Conservation (phyloP, 2,329 filamentous ascomycete genomes). For the Leptographium procerum region DNA sequence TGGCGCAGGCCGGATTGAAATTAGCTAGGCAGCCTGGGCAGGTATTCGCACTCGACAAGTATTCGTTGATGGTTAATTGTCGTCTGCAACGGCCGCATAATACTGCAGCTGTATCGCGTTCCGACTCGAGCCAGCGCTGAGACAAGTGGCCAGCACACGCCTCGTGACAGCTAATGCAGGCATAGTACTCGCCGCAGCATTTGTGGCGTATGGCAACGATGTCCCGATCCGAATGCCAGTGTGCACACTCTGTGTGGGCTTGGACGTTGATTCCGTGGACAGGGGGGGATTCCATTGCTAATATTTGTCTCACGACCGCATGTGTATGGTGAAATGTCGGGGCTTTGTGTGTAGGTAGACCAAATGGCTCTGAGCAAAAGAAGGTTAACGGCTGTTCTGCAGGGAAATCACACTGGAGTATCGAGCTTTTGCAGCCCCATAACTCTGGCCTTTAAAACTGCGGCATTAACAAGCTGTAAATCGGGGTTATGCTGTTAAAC, state of each 20-base stretch:
- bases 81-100: conserved; percentile 5
- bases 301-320: background rate
- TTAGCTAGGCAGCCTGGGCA: conserved; percentile 4
- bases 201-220: conserved; percentile 10
- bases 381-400: too few species aligned
- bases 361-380: too few species aligned
- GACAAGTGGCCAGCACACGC: conserved; percentile 1
- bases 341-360: too few species aligned
- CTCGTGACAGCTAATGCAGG: conserved; percentile 10
- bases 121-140: conserved; percentile 1
- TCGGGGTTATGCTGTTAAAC: too few species aligned
- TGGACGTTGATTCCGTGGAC: conserved; percentile 6
- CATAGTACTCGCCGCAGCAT: conserved; percentile 7
- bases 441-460: too few species aligned
- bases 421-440: too few species aligned
- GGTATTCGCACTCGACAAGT: conserved; percentile 1
- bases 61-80: conserved; percentile 5
- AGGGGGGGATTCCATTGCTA: background rate
- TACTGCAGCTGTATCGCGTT: background rate
- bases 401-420: too few species aligned
- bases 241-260: conserved; percentile 1
- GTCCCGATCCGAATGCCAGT: conserved; percentile 9
- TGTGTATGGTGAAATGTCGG: background rate
- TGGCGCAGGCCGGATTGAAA: conserved; percentile 7
- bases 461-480: too few species aligned